Evolutionary conservation across 1,139 yeast genomes (phyloP), one percentile per base, ranked within the genome.

Genomic region (Yamadazyma diddensiae): DNA sequence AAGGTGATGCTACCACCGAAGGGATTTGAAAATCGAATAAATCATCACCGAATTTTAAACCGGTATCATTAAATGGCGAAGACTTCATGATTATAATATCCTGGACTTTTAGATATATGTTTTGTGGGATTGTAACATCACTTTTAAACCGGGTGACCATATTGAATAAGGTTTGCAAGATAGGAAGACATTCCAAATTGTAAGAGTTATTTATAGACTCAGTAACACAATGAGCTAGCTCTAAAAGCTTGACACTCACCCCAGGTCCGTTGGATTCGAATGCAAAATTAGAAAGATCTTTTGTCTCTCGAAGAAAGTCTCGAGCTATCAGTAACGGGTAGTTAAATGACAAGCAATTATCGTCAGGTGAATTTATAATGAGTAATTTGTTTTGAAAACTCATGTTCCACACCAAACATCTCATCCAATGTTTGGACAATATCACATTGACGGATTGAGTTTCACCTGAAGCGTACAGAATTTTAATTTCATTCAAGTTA

Each of bases 241-340:
- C 62, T 19, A 61, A 34, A 19, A 63, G 38, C 35, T 63, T 63
- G 13, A 57, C 49, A 29, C 57, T 52, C 3, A 57, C 58, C 4
- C 69, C 68, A 0, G 66, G 65, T 1, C 59, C 65, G 44, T 60
- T 59, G 6, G 58, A 52, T 36, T 59, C 65, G 38, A 57, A 63
- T 2, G 67, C 63, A 37, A 53, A 53, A 16, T 52, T 33, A 0
- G 63, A 53, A 9, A 64, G 38, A 23, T 46, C 42, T 10, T 43
- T 41, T 3, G 57, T 45, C 15, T 50, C 55, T 3, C 37, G 37
- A 21, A 62, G 42, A 31, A 62, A 59, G 18, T 50, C 53, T 21
- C 43, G 36, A 3, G 65, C 66, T 13, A 63, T 56, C 4, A 36
- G 31, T 2, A 60, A 32, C 0, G 70, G 69, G 34, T 50, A 62